Percentiles rank a stretch among this genome's conserved stretches.
Conservation (phyloP, 2,329 filamentous ascomycete genomes). For the Pseudocercospora pini-densiflorae region DNA sequence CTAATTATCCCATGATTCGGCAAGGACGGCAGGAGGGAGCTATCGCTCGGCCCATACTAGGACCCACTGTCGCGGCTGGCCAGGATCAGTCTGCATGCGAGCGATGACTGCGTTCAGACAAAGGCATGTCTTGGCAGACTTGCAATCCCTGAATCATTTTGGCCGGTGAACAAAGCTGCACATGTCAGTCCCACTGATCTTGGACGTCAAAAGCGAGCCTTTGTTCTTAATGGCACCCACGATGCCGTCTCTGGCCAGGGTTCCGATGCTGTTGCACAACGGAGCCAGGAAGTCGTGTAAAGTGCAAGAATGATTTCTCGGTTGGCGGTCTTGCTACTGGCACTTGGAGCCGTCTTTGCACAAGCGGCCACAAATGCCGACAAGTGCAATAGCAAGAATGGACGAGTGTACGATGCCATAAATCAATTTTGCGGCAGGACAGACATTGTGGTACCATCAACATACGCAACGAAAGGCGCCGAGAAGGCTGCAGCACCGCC, state of each 20-base stretch:
- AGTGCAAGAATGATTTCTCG: neutral
- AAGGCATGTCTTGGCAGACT: neutral
- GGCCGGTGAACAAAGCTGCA: neutral
- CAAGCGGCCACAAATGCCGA: neutral
- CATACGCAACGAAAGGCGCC: neutral
- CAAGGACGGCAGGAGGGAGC: neutral
- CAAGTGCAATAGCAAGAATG: constrained; percentile 13
- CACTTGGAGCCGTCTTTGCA: neutral
- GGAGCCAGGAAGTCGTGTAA: neutral
- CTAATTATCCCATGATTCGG: neutral
- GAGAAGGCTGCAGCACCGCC: neutral
- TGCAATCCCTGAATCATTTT: neutral
- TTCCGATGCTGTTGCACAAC: neutral
- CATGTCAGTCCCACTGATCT: neutral
- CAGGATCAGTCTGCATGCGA: neutral
- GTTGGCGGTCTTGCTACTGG: neutral
- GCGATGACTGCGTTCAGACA: neutral
- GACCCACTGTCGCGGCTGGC: neutral
- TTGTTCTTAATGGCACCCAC: neutral
- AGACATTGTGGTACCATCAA: constrained; percentile 15
- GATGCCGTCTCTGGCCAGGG: neutral
- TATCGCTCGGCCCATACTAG: neutral
- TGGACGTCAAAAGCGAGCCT: neutral
- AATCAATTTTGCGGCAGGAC: constrained; percentile 13
- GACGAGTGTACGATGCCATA: constrained; percentile 8